Base-by-base conservation (phyloP, 2,329 filamentous ascomycete species). In the Cordyceps cateniannulata region DNA sequence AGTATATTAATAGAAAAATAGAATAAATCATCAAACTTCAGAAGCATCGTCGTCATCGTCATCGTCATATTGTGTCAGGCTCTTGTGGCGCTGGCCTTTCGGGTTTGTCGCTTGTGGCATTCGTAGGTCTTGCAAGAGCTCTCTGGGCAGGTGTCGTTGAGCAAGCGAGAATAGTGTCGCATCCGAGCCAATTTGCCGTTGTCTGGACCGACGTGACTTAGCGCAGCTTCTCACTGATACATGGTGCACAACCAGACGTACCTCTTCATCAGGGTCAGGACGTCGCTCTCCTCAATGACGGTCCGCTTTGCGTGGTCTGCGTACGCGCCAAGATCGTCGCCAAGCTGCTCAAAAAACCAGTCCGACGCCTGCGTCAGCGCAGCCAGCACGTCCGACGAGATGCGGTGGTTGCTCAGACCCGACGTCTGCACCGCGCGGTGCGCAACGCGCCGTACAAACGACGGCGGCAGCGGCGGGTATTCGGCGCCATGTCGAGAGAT, bases 341-440 rank as follows among this genome's bases (percentile, higher is more conserved):
- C 86, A 2, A 90, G 78, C 72, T 96, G 92, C 74, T 96, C 91
- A 71, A 96, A 96, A 73, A 92, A 96, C 88, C 91, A 95, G 63
- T 96, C 90, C 3, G 90, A 90, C 1, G 91, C 90, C 70, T 91
- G 87, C 68, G 88, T 86, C 59, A 96, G 85, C 5, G 88, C 87
- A 32, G 83, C 81, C 42, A 96, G 76, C 1, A 89, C 87, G 56
- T 95, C 90, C 50, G 88, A 85, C 61, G 81, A 85, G 51, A 96
- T 83, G 65, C 87, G 90, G 5, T 84, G 77, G 66, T 88, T 90
- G 66, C 81, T 81, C 10, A 81, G 78, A 22, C 86, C 85, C 49
- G 86, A 84, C 4, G 84, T 84, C 66, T 86, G 85, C 22, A 88
- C 82, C 68, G 91, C 90, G 1, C 83, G 87, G 38, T 86, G 87